Evolutionary conservation across 2,329 filamentous ascomycete genomes (phyloP), one percentile per base, ranked within the genome.

Genomic region (Proliferodiscus dingleyae): DNA sequence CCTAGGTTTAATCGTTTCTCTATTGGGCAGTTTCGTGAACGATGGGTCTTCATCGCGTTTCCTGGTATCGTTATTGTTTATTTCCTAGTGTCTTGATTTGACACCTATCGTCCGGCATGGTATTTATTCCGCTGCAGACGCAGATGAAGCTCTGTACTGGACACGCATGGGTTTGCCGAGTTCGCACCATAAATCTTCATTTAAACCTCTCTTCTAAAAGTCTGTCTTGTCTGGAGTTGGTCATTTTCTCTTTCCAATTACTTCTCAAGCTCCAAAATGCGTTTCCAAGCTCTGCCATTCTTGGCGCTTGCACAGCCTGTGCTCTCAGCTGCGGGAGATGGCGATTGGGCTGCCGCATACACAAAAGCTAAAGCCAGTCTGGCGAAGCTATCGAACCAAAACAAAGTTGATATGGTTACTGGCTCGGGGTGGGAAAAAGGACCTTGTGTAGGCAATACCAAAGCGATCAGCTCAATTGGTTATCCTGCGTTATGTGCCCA

Each of bases 361-460:
- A 65, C 69, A 37, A 87, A 87, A 62, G 87, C 87, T 0, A 75
- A 79, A 11, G 68, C 74, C 4, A 67, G 90, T 50, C 77, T 94
- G 3, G 71, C 72, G 26, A 77, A 79, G 61, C 82, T 94, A 71
- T 85, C 80, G 9, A 71, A 87, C 37, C 69, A 78, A 2, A 87
- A 93, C 63, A 94, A 93, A 66, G 77, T 91, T 58, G 85, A 83
- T 59, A 74, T 93, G 48, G 89, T 87, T 3, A 87, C 85, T 0
- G 88, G 88, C 10, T 77, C 81, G 3, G 87, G 87, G 18, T 90
- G 85, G 85, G 71, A 74, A 56, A 85, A 85, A 68, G 82, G 80
- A 0, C 75, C 80, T 49, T 87, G 83, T 58, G 81, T 83, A 6
- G 80, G 80, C 32, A 83, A 82, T 60, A 81, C 77, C 13, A 69